phyloP scores from a whole-genome alignment of 768 basidiomycete species.

The Tylopilus vinaceipallidus region DNA sequence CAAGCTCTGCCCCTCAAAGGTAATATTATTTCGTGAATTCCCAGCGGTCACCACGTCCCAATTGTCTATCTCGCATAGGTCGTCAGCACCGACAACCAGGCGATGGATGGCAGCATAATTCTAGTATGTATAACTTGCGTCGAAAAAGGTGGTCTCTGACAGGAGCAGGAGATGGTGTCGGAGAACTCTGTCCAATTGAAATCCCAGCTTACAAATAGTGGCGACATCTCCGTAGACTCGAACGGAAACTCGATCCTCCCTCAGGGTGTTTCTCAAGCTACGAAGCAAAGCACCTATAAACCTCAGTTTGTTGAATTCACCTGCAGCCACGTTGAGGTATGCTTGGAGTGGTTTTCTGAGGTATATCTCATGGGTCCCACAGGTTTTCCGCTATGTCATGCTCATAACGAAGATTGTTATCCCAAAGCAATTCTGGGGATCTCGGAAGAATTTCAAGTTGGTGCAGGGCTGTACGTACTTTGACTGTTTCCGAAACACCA shows the following conservation, averaged over 20 bases:
- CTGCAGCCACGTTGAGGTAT: slow-evolving; percentile 63
- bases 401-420: slow-evolving; percentile 67
- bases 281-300: slow-evolving; percentile 47
- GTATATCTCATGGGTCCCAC: background rate
- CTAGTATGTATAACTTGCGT: slow-evolving; percentile 41
- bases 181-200: slow-evolving; percentile 56
- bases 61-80: slow-evolving; percentile 33
- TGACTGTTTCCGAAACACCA: background rate
- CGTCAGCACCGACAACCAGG: slow-evolving; percentile 34
- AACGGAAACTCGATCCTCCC: slow-evolving; percentile 45
- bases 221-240: slow-evolving; percentile 53
- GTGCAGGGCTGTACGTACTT: slow-evolving; percentile 52
- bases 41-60: background rate
- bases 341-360: slow-evolving; percentile 1
- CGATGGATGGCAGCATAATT: slow-evolving; percentile 61
- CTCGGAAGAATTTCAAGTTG: slow-evolving; percentile 56
- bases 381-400: slow-evolving; percentile 73
- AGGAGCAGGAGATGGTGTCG: slow-evolving; percentile 68
- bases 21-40: slow-evolving; percentile 21
- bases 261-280: slow-evolving; percentile 47
- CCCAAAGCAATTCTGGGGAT: slow-evolving; percentile 80
- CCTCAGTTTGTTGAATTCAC: slow-evolving; percentile 80
- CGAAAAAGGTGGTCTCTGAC: slow-evolving; percentile 2
- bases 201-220: slow-evolving; percentile 47
- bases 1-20: slow-evolving; percentile 77